Evolutionary conservation across 2,329 filamentous ascomycete genomes (phyloP), one percentile per base, ranked within the genome.

Genomic region (Diplocarpon rosae): DNA sequence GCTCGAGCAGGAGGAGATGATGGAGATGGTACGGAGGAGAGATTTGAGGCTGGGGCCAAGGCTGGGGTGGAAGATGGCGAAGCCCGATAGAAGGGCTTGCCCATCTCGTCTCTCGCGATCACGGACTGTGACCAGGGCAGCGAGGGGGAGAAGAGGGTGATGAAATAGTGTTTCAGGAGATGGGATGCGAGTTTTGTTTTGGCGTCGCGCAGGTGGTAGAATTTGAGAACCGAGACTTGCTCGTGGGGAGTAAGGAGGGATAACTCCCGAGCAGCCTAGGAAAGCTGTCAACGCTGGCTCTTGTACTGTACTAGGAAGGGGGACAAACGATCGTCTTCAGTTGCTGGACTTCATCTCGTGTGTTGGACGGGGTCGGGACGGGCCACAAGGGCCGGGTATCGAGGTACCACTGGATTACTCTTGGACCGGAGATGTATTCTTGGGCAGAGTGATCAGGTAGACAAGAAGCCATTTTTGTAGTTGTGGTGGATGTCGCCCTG

Each of bases 101-200:
- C 54, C 16, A 67, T 50, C 61, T 64, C 48, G 66, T 78, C 69
- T 62, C 78, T 72, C 8, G 71, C 69, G 45, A 83, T 66, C 14
- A 56, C 63, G 39, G 80, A 76, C 5, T 70, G 62, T 33, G 66
- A 62, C 83, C 83, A 89, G 11, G 77, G 67, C 15, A 82, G 67
- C 41, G 63, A 64, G 48, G 73, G 30, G 4, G 30, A 69, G 44
- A 72, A 70, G 53, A 73, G 72, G 45, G 75, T 69, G 51, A 88
- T 74, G 57, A 75, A 78, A 54, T 79, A 72, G 43, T 82, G 80
- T 66, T 90, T 90, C 48, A 89, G 69, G 42, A 90, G 72, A 36
- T 79, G 74, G 16, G 83, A 88, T 20, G 66, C 81, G 36, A 90
- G 70, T 39, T 75, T 74, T 72, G 88, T 82, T 60, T 83, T 83